These are phyloP conservation scores for Candida nanaspora DNA, from an alignment of 805 yeast genomes.

Conservation along the genomic window DNA sequence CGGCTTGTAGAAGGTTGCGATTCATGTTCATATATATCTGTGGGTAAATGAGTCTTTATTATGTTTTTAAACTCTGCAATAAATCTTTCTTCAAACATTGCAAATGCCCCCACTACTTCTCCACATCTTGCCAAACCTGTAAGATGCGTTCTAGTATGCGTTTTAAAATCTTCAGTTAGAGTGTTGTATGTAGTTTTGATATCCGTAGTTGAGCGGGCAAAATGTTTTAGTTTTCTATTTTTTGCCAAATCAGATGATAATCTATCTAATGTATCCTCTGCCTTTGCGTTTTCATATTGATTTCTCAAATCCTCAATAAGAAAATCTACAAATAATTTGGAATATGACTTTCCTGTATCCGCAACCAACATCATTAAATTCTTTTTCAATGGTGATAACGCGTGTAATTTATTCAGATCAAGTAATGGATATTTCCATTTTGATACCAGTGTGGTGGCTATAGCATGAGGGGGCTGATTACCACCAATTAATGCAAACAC, in stretches of 20 bases:
- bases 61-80: constrained; percentile 65
- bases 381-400: constrained; percentile 42
- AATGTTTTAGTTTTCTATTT: constrained; percentile 3
- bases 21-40: constrained; percentile 21
- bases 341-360: constrained; percentile 66
- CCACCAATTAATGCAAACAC: constrained; percentile 58
- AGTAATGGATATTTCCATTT: constrained; percentile 39
- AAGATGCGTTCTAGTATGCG: constrained; percentile 38
- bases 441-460: constrained; percentile 22
- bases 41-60: constrained; percentile 60
- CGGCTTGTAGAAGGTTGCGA: constrained; percentile 2
- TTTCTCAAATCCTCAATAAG: constrained; percentile 55
- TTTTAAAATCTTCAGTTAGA: constrained; percentile 33
- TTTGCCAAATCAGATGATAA: constrained; percentile 21
- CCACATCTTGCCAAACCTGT: constrained; percentile 55
- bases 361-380: constrained; percentile 47
- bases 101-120: constrained; percentile 53
- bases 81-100: constrained; percentile 60
- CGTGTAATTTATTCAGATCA: constrained; percentile 40
- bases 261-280: constrained; percentile 43
- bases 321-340: constrained; percentile 45
- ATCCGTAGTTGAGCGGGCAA: constrained; percentile 18
- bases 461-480: constrained; percentile 23
- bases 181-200: constrained; percentile 25
- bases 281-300: constrained; percentile 44